Evolutionary conservation across 75 land plant species (phyloP), one percentile per base, ranked within the genome.

Genomic region (Pinus taeda): DNA sequence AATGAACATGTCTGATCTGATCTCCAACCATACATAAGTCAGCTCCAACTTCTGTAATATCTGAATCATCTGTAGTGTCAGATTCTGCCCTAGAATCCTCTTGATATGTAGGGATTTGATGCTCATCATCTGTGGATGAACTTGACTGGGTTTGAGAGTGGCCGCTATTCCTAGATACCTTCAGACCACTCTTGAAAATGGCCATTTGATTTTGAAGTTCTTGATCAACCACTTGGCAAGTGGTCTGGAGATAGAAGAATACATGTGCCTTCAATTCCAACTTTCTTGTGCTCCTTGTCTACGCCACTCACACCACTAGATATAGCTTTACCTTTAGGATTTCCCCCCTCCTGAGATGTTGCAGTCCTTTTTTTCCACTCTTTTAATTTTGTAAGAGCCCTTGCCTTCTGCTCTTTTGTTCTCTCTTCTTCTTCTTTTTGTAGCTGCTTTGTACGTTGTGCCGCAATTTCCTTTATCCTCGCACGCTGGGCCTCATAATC

Each of bases 301-400:
- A 33, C 1, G 33, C 33, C 33, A 33, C 33, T 33, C 33, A 33
- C 33, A 33, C 55, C 72, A 69, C 72, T 69, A 20, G 53, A 20
- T 69, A 39, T 57, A 6, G 22, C 13, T 57, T 74, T 30, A 15
- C 36, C 22, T 74, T 15, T 53, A 57, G 60, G 9, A 26, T 74
- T 57, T 26, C 6, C 60, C 60, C 30, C 33, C 24, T 74, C 36
- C 75, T 74, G 75, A 56, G 45, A 8, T 57, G 77, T 72, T 57
- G 61, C 20, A 33, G 90, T 74, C 2, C 98, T 90, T 73, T 87
- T 84, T 74, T 95, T 88, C 78, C 93, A 77, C 70, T 95, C 98
- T 76, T 93, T 97, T 62, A 95, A 81, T 79, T 95, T 95, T 57
- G 94, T 92, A 36, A 77, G 84, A 57, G 94, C 98, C 87, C 88